Evolutionary conservation across 2,329 filamentous ascomycete species (phyloP).

Genomic region (Alternaria angustiovoidea): DNA sequence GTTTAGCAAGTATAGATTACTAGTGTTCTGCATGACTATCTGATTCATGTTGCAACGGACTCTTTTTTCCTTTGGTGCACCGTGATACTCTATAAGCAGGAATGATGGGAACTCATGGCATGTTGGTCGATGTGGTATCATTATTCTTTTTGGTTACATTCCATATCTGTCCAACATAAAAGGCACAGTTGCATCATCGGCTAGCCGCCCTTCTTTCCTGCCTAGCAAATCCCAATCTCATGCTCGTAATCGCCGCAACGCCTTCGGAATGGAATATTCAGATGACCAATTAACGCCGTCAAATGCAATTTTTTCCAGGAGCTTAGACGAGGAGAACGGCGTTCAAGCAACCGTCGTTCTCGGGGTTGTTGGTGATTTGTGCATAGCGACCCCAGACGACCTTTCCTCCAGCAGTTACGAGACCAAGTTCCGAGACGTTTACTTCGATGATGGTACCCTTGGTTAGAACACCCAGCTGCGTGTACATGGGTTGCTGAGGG

Average conservation of each 20-base stretch:
- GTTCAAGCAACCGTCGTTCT: conserved; percentile 51
- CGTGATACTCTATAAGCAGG: neutral
- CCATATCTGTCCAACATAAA: neutral
- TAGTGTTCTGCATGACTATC: neutral
- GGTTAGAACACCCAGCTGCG: conserved; percentile 82
- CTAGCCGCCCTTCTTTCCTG: neutral
- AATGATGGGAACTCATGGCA: neutral
- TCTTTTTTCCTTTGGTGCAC: no score
- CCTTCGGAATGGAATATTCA: conserved; percentile 9
- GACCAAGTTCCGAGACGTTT: conserved; percentile 88
- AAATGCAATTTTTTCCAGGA: conserved; percentile 22
- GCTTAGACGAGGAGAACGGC: conserved; percentile 46
- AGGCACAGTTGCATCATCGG: neutral
- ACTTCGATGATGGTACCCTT: conserved; percentile 74
- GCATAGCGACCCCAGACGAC: conserved; percentile 55
- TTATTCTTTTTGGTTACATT: neutral
- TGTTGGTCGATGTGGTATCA: neutral
- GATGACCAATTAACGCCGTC: conserved; percentile 18
- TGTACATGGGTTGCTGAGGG: conserved; percentile 87
- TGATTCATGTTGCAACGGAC: neutral
- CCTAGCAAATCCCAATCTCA: neutral
- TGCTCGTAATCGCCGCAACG: conserved; percentile 13
- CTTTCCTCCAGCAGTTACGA: conserved; percentile 91
- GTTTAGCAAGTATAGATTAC: neutral
- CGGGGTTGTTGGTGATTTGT: conserved; percentile 49